Base-by-base conservation (phyloP, 768 basidiomycete genomes). In the Rubroboletus pulcherrimus region DNA sequence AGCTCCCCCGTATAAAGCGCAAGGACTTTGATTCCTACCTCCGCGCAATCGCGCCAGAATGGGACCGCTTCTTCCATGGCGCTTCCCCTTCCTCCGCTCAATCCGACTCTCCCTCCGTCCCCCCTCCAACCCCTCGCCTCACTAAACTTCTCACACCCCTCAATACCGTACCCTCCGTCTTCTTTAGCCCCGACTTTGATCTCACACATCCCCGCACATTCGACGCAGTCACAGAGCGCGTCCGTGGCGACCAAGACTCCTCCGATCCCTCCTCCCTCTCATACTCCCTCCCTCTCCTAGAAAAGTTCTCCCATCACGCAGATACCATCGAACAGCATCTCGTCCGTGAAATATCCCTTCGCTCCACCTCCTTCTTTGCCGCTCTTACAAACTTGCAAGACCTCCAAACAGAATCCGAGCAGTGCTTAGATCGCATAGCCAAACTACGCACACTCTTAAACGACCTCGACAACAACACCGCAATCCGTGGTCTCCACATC, bases 251-350 rank as follows among this genome's bases (percentile, higher is more conserved):
- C 42, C 70, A 75, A 26, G 71, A 72, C 30, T 63, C 74, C 33
- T 65, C 73, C 7, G 86, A 89, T 61, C 83, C 86, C 0, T 76
- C 83, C 0, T 74, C 85, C 3, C 78, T 88, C 50, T 78, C 89
- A 9, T 77, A 86, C 69, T 79, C 86, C 5, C 77, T 87, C 2
- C 89, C 87, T 0, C 75, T 95, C 4, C 85, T 96, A 10, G 95
- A 98, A 67, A 88, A 85, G 63, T 84, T 98, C 59, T 94, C 93
- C 10, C 87, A 92, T 53, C 88, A 96, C 65, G 87, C 95, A 2
- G 97, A 98, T 68, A 89, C 89, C 1, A 83, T 98, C 58, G 97
- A 99, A 68, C 86, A 93, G 56, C 96, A 99, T 71, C 88, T 99
- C 53, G 83, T 95, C 5, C 85, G 85, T 57, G 97, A 98, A 72